phyloP scores from a whole-genome alignment of 805 yeast genomes.

The Priceomyces fermenticarens region DNA sequence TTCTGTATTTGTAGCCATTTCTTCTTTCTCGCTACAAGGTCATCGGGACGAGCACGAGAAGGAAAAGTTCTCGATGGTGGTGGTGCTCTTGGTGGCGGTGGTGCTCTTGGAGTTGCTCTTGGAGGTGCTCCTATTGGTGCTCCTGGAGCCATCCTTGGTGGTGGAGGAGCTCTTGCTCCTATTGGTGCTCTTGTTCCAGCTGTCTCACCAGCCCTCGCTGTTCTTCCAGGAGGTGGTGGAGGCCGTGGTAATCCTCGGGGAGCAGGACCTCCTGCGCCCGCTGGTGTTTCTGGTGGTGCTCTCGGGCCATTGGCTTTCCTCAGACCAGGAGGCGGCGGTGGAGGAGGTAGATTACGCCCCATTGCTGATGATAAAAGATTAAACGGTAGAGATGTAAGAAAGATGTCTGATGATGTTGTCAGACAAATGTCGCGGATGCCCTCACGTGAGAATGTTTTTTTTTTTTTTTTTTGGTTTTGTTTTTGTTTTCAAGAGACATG shows the following conservation, averaged over 20 bases:
- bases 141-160: no score
- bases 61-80: neutral
- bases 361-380: conserved; percentile 3
- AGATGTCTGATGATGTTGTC: no score
- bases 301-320: conserved; percentile 19
- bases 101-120: neutral
- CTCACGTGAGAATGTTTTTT: no score
- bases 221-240: conserved; percentile 15
- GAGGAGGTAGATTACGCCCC: conserved; percentile 19
- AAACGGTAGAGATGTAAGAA: no score
- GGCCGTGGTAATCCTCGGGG: conserved; percentile 24
- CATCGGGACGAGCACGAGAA: conserved; percentile 8
- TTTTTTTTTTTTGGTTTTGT: no score
- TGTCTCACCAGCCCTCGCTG: neutral
- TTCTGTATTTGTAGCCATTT: conserved; percentile 68
- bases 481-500: no score
- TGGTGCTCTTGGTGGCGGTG: neutral
- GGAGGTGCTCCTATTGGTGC: conserved; percentile 10
- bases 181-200: neutral
- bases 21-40: conserved; percentile 43
- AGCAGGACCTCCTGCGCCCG: conserved; percentile 14
- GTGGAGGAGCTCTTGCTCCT: conserved; percentile 10
- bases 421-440: no score
- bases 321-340: conserved; percentile 31
- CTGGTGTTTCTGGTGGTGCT: conserved; percentile 25